Percentiles rank a stretch among this genome's conserved stretches.
phyloP scores from a whole-genome alignment of 805 yeast species.

The Clavispora asparagi region DNA sequence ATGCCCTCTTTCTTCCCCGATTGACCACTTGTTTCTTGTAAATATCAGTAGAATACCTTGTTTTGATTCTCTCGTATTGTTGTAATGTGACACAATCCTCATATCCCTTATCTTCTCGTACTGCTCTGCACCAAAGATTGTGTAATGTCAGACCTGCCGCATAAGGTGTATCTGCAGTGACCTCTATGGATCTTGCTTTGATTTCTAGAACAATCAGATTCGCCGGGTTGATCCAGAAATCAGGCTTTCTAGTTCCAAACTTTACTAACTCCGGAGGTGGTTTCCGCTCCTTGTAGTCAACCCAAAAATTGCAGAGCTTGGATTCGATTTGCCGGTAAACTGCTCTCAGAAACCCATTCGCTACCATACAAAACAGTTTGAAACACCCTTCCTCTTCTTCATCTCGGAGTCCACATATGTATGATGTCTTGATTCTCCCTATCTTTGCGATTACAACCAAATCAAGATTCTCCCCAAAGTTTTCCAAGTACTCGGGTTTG shows the following conservation, averaged over 20 bases:
- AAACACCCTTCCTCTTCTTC: slow-evolving; percentile 39
- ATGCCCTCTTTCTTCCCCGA: slow-evolving; percentile 19
- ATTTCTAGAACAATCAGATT: slow-evolving; percentile 78
- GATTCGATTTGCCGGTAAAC: slow-evolving; percentile 58
- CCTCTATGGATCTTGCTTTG: slow-evolving; percentile 70
- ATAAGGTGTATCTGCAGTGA: slow-evolving; percentile 40
- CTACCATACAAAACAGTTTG: slow-evolving; percentile 69
- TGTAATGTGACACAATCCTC: slow-evolving; percentile 48
- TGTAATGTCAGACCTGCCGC: slow-evolving; percentile 67
- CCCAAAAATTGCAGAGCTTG: slow-evolving; percentile 60
- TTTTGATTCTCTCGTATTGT: slow-evolving; percentile 44
- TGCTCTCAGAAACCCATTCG: slow-evolving; percentile 71
- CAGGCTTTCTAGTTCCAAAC: slow-evolving; percentile 62
- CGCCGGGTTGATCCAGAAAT: slow-evolving; percentile 73
- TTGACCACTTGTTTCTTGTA: slow-evolving; percentile 26
- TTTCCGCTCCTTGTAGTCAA: slow-evolving; percentile 22
- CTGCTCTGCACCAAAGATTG: slow-evolving; percentile 64
- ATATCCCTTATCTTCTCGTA: slow-evolving; percentile 67
- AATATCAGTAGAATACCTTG: slow-evolving; percentile 18
- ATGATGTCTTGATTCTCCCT: slow-evolving; percentile 66
- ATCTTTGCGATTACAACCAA: slow-evolving; percentile 71
- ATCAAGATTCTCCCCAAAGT: slow-evolving; percentile 84
- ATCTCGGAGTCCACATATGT: slow-evolving; percentile 65
- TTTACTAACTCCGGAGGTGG: slow-evolving; percentile 32
- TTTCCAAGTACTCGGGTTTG: slow-evolving; percentile 85